Evolutionary conservation across 225 moss, liverwort and hornwort genomes (phyloP).

Genomic region (Physcomitrellopsis africana): DNA sequence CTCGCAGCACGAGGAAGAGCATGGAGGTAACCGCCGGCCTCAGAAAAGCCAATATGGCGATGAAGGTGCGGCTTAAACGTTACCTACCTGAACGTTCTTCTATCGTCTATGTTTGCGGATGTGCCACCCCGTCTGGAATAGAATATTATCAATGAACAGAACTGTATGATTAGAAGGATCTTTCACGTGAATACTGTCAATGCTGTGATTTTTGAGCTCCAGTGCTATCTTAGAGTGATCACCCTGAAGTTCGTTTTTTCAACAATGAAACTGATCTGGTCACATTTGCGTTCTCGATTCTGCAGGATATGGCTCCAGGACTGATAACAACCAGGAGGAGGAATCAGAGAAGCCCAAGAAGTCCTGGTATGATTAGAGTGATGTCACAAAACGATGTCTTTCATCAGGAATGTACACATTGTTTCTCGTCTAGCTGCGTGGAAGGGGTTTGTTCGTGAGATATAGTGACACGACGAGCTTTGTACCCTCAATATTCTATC

Average conservation of each 20-base stretch:
- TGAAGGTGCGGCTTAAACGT: conserved; percentile 30
- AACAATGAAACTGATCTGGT: background rate
- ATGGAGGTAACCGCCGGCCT: conserved; percentile 37
- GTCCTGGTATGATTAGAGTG: conserved; percentile 52
- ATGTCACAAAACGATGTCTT: background rate
- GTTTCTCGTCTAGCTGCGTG: background rate
- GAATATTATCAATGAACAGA: too few species aligned
- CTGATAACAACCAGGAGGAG: conserved; percentile 38
- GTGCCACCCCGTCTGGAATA: background rate
- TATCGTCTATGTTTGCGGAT: background rate
- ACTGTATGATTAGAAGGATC: too few species aligned
- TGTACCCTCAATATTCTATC: too few species aligned
- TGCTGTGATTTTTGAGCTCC: conserved; percentile 14
- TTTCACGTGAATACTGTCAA: background rate
- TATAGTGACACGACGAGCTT: too few species aligned
- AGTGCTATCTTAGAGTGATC: background rate
- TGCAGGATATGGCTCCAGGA: conserved; percentile 42
- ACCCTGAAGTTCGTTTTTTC: background rate
- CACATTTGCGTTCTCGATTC: background rate
- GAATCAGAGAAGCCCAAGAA: conserved; percentile 50
- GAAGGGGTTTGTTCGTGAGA: too few species aligned
- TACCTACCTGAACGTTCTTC: background rate
- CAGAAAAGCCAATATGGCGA: conserved; percentile 46
- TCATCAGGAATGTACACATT: background rate
- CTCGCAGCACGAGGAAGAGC: conserved; percentile 25